phyloP scores from a whole-genome alignment of 2,329 filamentous ascomycete species.

The Cordyceps fumosorosea region DNA sequence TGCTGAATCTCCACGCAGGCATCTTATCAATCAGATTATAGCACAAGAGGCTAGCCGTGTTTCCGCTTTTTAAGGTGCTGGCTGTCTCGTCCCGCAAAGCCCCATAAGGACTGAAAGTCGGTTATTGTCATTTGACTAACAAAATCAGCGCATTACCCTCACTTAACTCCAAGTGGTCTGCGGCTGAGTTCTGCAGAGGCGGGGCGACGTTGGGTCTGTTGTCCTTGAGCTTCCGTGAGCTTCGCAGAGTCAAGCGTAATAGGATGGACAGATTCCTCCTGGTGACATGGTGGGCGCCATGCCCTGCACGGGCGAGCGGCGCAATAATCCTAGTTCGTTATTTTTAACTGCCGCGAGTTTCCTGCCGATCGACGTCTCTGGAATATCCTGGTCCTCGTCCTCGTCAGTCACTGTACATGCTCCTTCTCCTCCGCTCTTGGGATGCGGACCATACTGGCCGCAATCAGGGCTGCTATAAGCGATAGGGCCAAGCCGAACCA shows the following conservation, averaged over 20 bases:
- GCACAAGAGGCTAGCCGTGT: not conserved
- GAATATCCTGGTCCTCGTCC: no score
- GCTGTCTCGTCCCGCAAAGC: no score
- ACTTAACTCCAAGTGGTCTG: not conserved
- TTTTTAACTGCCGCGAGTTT: not conserved
- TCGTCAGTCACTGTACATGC: constrained; percentile 6
- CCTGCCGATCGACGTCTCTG: no score
- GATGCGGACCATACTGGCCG: constrained; percentile 13
- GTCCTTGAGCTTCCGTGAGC: not conserved
- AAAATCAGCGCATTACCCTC: not conserved
- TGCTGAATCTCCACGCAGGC: not conserved
- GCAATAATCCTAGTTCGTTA: no score
- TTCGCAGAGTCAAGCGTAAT: no score
- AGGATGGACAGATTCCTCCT: no score
- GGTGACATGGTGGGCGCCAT: no score
- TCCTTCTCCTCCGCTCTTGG: constrained; percentile 14
- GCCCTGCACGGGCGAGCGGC: no score
- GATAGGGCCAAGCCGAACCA: constrained; percentile 14
- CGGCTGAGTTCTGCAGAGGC: not conserved
- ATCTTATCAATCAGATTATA: not conserved
- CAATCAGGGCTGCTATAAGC: constrained; percentile 10
- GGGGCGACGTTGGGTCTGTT: not conserved
- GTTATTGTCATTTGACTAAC: not conserved
- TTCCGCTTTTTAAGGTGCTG: no score
- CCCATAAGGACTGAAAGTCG: not conserved